phyloP scores from a whole-genome alignment of 495 filamentous ascomycete species.

The Evernia prunastri region DNA sequence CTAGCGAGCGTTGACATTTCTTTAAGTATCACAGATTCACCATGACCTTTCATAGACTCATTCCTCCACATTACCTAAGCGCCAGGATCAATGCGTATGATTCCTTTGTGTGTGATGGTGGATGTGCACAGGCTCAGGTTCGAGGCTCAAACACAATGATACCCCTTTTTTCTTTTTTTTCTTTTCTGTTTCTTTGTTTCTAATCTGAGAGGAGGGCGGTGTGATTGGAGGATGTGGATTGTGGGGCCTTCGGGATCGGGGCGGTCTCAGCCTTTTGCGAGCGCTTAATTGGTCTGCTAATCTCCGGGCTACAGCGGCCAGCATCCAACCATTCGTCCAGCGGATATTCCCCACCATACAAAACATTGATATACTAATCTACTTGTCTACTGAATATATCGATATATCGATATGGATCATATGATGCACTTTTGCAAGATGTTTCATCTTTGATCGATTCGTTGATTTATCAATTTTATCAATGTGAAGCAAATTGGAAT shows the following conservation, averaged over 20 bases:
- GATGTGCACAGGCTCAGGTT: not conserved
- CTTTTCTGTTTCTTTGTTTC: no score
- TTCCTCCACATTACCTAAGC: not conserved
- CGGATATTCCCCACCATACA: not conserved
- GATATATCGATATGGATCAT: no score
- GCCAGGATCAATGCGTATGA: not conserved
- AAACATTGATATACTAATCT: not conserved
- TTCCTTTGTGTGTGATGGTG: not conserved
- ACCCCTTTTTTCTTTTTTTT: not conserved
- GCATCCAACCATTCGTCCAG: not conserved
- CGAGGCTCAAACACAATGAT: not conserved
- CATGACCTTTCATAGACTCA: not conserved
- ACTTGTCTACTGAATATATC: no score
- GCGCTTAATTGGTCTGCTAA: not conserved
- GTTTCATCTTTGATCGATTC: not conserved
- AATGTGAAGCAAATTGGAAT: not conserved
- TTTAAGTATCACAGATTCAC: not conserved
- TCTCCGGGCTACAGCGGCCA: not conserved
- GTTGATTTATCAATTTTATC: no score
- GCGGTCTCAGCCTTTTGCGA: not conserved
- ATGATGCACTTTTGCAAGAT: not conserved
- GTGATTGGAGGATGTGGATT: not conserved
- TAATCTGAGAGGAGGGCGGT: not conserved
- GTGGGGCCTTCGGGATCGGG: not conserved
- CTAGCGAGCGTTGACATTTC: not conserved